Conservation (phyloP, 495 filamentous ascomycete genomes). For the Penicillium tannophilum region DNA sequence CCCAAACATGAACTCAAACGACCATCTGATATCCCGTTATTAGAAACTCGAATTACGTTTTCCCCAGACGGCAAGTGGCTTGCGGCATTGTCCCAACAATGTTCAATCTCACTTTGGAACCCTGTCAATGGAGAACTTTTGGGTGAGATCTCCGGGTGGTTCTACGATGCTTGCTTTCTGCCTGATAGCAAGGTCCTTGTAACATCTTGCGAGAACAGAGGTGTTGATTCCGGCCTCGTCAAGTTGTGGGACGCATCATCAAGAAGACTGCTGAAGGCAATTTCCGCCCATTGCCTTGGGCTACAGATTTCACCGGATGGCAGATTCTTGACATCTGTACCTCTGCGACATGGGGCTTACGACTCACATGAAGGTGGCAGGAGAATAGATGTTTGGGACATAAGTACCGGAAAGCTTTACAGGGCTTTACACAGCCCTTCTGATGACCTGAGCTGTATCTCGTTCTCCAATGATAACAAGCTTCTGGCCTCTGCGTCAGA, state of each 20-base stretch:
- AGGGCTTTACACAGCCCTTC: neutral
- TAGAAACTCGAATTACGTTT: neutral
- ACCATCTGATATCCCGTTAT: neutral
- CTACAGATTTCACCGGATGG: neutral
- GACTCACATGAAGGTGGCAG: neutral
- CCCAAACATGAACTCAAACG: neutral
- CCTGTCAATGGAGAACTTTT: neutral
- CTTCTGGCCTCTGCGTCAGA: neutral
- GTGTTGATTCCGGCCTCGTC: neutral
- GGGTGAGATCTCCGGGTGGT: neutral
- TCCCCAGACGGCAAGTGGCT: neutral
- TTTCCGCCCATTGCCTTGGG: neutral
- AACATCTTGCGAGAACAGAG: neutral
- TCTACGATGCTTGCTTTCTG: neutral
- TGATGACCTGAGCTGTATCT: neutral
- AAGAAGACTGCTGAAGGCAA: neutral
- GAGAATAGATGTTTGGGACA: neutral
- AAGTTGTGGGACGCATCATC: neutral
- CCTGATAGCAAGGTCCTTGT: neutral
- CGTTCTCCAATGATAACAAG: neutral
- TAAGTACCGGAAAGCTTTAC: neutral
- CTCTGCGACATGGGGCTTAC: neutral
- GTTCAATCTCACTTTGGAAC: neutral
- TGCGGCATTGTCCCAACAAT: neutral
- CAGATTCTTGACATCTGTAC: neutral